Percentiles rank a stretch among this genome's conserved stretches.
Evolutionary conservation across 129 eudicot species (phyloP).

Genomic region (Flaveria ramosissima): DNA sequence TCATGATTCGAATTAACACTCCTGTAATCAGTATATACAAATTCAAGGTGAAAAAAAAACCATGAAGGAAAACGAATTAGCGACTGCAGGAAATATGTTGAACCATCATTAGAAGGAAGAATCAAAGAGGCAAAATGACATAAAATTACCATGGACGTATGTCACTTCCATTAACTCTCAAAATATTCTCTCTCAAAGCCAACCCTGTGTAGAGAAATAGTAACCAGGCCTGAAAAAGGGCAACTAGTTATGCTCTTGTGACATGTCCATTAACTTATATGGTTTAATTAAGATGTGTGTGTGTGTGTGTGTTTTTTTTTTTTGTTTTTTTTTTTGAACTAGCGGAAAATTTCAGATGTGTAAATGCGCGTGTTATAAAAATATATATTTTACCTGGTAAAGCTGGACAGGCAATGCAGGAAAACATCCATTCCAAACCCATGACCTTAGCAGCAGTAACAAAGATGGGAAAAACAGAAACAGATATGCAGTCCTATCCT

Average conservation of each 20-base stretch:
- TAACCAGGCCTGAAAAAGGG: constrained; percentile 81
- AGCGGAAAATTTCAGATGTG: no score
- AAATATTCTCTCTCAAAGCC: constrained; percentile 87
- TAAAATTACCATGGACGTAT: constrained; percentile 82
- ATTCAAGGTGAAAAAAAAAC: not conserved
- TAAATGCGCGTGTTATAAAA: not conserved
- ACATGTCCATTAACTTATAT: not conserved
- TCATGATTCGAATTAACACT: not conserved
- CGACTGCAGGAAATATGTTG: not conserved
- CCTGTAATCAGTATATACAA: not conserved
- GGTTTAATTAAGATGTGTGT: not conserved
- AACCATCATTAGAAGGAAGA: not conserved
- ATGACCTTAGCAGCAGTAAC: constrained; percentile 63
- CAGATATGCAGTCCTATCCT: constrained; percentile 85
- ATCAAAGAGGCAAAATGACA: not conserved
- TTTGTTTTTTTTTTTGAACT: no score
- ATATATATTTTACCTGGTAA: constrained; percentile 61
- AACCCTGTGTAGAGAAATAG: constrained; percentile 88
- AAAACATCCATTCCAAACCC: constrained; percentile 84
- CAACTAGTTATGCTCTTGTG: constrained; percentile 10
- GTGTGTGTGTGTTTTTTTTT: no score
- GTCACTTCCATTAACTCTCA: constrained; percentile 91
- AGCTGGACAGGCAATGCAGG: constrained; percentile 94
- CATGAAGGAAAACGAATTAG: not conserved
- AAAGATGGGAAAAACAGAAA: constrained; percentile 82